Evolutionary conservation across 2,329 filamentous ascomycete species (phyloP), one percentile per base, ranked within the genome.

Genomic region (Epichloe baconii): DNA sequence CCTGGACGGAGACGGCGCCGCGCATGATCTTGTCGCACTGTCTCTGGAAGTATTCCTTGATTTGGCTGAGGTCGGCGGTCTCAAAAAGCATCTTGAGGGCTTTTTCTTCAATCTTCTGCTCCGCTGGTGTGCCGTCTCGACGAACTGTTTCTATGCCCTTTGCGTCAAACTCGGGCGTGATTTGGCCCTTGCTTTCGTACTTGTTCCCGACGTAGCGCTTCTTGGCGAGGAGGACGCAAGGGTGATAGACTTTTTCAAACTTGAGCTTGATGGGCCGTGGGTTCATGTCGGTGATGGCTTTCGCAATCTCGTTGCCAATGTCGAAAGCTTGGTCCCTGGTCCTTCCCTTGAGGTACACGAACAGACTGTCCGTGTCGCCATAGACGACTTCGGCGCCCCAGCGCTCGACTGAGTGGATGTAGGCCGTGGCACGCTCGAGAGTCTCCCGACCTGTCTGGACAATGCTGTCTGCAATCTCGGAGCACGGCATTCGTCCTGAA

Each of bases 151-250:
- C 94, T 56, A 97, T 98, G 34, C 94, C 93, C 67, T 98, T 98
- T 52, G 93, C 94, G 64, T 98, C 94, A 57, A 97, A 97, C 1
- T 95, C 86, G 0, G 93, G 91, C 57, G 83, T 80, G 8, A 66
- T 71, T 63, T 98, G 93, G 15, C 77, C 73, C 38, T 78, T 79
- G 57, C 75, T 79, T 63, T 98, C 93, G 69, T 94, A 98, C 65
- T 95, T 96, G 74, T 95, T 96, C 5, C 94, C 94, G 4, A 97
- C 94, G 60, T 98, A 98, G 51, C 93, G 85, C 64, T 98, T 98
- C 71, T 98, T 98, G 17, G 94, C 89, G 0, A 98, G 77, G 4
- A 98, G 76, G 0, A 97, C 82, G 63, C 91, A 97, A 0, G 94
- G 93, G 56, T 95, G 86, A 66, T 98, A 98, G 1, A 98, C 91